Percentiles rank a stretch among this genome's conserved stretches.
These are phyloP conservation scores for Crataegus laevigata DNA, from an alignment of 306 rosid species.

Conservation along the genomic window DNA sequence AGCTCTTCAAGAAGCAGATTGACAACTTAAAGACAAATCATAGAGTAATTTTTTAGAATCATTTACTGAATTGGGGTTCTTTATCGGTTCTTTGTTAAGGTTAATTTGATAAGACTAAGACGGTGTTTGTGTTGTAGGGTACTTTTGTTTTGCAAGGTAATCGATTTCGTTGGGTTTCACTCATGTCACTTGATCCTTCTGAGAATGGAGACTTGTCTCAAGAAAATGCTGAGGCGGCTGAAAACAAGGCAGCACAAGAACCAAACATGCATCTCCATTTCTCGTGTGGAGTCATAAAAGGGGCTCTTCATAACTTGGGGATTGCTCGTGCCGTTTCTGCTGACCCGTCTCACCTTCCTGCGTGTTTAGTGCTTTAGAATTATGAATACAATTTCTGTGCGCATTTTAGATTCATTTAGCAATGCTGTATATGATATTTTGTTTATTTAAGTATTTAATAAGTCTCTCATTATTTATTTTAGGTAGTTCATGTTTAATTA, in stretches of 20 bases:
- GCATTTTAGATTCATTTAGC: not conserved
- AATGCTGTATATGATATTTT: not conserved
- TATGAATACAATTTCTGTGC: not conserved
- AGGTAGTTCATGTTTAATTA: not conserved
- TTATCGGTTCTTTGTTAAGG: not conserved
- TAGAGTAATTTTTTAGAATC: slow-evolving; percentile 45
- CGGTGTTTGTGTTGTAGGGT: slow-evolving; percentile 45
- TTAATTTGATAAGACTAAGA: slow-evolving; percentile 1
- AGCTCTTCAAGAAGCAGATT: slow-evolving; percentile 95
- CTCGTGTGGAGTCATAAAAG: slow-evolving; percentile 94
- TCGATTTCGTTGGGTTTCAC: slow-evolving; percentile 77
- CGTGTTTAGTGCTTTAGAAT: slow-evolving; percentile 36
- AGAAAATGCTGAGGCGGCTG: slow-evolving; percentile 43
- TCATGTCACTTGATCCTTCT: slow-evolving; percentile 59
- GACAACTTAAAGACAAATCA: slow-evolving; percentile 97
- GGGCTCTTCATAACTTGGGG: slow-evolving; percentile 95
- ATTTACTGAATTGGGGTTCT: not conserved
- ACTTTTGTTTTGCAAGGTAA: slow-evolving; percentile 95
- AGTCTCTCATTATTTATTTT: no score
- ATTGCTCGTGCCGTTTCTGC: slow-evolving; percentile 96
- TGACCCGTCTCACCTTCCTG: slow-evolving; percentile 80
- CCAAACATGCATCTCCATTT: slow-evolving; percentile 92
- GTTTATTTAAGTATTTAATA: no score
- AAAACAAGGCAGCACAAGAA: slow-evolving; percentile 56
- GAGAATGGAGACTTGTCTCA: slow-evolving; percentile 46